Conservation (phyloP, 441 rosid species). For the Gossypium trilobum region DNA sequence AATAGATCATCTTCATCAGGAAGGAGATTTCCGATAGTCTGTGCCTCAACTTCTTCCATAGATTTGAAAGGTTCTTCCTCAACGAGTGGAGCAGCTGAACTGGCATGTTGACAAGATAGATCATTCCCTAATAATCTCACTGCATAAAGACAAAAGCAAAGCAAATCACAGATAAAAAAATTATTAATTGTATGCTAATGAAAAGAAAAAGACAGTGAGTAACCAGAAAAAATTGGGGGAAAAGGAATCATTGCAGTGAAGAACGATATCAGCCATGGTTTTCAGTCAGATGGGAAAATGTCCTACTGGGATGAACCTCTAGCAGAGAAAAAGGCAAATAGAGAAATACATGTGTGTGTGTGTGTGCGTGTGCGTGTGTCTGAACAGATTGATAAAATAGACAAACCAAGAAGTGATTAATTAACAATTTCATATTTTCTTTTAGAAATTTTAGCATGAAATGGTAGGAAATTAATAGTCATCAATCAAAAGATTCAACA, state of each 20-base stretch:
- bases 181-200: background rate
- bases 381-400: background rate
- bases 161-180: conserved; percentile 3
- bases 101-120: conserved; percentile 25
- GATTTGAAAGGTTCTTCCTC: conserved; percentile 42
- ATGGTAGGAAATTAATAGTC: background rate
- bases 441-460: background rate
- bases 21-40: conserved; percentile 57
- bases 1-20: conserved; percentile 66
- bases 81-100: conserved; percentile 25
- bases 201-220: background rate
- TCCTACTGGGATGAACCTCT: background rate
- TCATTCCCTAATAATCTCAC: conserved; percentile 38
- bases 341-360: background rate
- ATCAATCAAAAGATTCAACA: background rate
- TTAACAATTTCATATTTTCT: background rate
- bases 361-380: too few relatives aligned
- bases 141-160: conserved; percentile 25
- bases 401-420: background rate
- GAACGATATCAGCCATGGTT: conserved; percentile 4
- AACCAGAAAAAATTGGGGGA: background rate
- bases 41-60: conserved; percentile 56
- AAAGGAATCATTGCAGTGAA: background rate
- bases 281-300: background rate
- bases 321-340: background rate